Evolutionary conservation across 2,329 filamentous ascomycete species (phyloP).

Genomic region (Uncinocarpus reesii): DNA sequence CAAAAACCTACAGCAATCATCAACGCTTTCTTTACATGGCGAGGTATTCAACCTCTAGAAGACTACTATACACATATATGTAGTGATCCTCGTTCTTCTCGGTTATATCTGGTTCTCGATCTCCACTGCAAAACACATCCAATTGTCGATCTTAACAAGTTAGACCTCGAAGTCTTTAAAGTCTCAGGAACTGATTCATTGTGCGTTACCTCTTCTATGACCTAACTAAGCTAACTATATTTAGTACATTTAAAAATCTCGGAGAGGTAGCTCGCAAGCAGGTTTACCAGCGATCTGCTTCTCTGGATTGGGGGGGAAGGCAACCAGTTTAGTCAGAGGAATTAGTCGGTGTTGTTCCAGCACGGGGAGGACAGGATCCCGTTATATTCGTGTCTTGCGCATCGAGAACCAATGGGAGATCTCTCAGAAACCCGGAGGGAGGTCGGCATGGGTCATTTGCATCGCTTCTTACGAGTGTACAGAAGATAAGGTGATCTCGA

Average conservation of each 20-base stretch:
- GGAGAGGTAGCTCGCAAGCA: slow-evolving; percentile 16
- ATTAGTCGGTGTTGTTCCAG: slow-evolving; percentile 21
- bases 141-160: slow-evolving; percentile 20
- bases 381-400: slow-evolving; percentile 21
- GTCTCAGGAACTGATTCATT: slow-evolving; percentile 22
- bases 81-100: slow-evolving; percentile 21
- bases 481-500: no score
- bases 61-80: slow-evolving; percentile 23
- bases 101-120: slow-evolving; percentile 25
- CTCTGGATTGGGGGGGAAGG: slow-evolving; percentile 20
- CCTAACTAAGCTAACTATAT: slow-evolving; percentile 16
- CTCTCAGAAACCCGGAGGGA: slow-evolving; percentile 20
- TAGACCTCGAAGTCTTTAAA: slow-evolving; percentile 23
- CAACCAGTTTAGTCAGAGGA: slow-evolving; percentile 20
- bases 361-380: slow-evolving; percentile 20
- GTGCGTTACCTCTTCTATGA: slow-evolving; percentile 16
- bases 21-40: slow-evolving; percentile 16
- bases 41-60: slow-evolving; percentile 17
- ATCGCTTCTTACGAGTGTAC: no score
- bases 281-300: slow-evolving; percentile 19
- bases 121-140: slow-evolving; percentile 23
- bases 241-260: slow-evolving; percentile 16
- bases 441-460: no score
- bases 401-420: slow-evolving; percentile 21
- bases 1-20: slow-evolving; percentile 15